Conservation (phyloP, 2,329 filamentous ascomycete genomes). For the Penicillium psychrosexuale region DNA sequence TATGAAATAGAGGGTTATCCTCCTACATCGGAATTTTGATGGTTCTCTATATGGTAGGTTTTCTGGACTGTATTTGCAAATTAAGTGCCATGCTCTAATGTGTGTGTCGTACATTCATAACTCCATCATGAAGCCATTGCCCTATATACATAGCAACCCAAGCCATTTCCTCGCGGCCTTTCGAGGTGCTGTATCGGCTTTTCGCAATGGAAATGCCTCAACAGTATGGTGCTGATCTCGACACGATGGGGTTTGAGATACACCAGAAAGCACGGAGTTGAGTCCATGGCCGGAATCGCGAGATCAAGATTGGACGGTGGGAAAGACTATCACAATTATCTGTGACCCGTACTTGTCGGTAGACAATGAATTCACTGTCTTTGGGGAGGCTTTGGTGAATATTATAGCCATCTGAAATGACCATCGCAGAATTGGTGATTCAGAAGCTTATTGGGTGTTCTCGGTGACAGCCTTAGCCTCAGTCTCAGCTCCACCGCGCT, state of each 20-base stretch:
- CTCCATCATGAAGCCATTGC: background rate
- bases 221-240: background rate
- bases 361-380: background rate
- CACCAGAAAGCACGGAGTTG: background rate
- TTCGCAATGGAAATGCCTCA: background rate
- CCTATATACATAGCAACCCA: background rate
- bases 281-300: background rate
- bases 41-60: background rate
- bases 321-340: background rate
- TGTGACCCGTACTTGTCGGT: background rate
- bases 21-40: background rate
- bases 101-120: conserved; percentile 9
- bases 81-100: conserved; percentile 5
- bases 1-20: background rate
- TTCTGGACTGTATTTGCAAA: background rate
- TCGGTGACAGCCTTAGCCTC: background rate
- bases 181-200: background rate
- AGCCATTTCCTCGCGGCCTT: background rate
- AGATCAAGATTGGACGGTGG: background rate
- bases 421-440: background rate
- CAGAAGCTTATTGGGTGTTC: conserved; percentile 13
- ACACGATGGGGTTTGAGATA: background rate
- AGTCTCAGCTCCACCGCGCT: conserved; percentile 22
- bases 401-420: background rate
- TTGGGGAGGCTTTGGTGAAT: background rate